Percentiles rank a stretch among this genome's conserved stretches.
phyloP scores from a whole-genome alignment of 2,329 filamentous ascomycete genomes.

The Cytospora mali region DNA sequence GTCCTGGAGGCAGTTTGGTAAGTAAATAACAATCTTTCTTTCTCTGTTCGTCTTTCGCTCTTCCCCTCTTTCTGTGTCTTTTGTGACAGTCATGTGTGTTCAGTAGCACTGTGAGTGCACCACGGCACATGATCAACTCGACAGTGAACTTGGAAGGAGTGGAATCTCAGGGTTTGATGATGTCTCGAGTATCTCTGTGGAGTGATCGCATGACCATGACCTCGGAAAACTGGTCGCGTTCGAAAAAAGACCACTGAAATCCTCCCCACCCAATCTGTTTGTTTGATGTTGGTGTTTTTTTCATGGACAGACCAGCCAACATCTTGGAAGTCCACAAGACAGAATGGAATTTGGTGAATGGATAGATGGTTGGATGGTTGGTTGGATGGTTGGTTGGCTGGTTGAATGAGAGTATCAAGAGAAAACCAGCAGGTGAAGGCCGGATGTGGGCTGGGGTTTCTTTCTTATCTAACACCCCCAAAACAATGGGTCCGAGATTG shows the following conservation, averaged over 20 bases:
- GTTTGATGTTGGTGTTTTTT: background rate
- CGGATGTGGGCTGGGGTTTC: background rate
- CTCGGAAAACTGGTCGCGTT: too few relatives aligned
- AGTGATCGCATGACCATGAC: too few relatives aligned
- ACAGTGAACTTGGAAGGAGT: too few relatives aligned
- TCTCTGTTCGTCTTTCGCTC: background rate
- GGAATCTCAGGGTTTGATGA: background rate
- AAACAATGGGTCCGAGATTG: background rate
- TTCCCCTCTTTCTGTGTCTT: background rate
- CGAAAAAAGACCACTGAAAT: too few relatives aligned
- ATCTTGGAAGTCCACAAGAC: background rate
- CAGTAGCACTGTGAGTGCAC: background rate
- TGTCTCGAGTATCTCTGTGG: background rate
- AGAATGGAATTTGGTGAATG: background rate
- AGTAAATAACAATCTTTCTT: conserved; percentile 31
- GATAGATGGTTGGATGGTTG: too few relatives aligned
- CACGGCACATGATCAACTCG: background rate
- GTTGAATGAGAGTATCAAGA: too few relatives aligned
- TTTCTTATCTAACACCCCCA: background rate
- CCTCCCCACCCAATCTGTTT: background rate
- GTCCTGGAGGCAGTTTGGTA: conserved; percentile 43
- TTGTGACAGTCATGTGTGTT: background rate
- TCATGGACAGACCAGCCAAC: too few relatives aligned
- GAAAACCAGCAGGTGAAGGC: too few relatives aligned
- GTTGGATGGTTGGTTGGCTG: too few relatives aligned